phyloP scores from a whole-genome alignment of 106 monocot species.

The Dendrobium nobile region DNA sequence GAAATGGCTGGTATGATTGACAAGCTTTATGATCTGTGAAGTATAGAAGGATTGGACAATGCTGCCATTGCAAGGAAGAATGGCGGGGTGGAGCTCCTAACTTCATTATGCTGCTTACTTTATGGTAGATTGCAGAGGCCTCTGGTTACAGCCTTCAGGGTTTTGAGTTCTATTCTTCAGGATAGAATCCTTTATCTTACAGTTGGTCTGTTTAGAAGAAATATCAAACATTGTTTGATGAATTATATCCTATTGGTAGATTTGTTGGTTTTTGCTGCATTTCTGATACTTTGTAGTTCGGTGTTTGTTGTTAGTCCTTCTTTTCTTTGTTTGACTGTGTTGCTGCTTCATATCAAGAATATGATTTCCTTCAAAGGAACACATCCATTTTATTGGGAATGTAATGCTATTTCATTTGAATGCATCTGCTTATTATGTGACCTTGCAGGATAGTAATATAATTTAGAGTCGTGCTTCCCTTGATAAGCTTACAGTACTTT shows the following conservation, averaged over 20 bases:
- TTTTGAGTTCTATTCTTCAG: conserved; percentile 36
- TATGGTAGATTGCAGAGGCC: conserved; percentile 13
- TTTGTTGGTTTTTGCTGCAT: conserved; percentile 3
- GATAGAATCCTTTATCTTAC: conserved; percentile 24
- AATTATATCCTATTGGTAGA: background rate
- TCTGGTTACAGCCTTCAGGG: conserved; percentile 38
- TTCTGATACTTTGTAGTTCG: background rate
- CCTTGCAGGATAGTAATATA: background rate
- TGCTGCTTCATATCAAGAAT: background rate
- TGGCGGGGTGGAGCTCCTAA: conserved; percentile 69
- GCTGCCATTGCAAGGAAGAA: conserved; percentile 59
- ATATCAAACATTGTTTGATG: background rate
- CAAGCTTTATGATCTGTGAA: conserved; percentile 42
- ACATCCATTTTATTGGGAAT: background rate
- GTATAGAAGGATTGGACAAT: conserved; percentile 38
- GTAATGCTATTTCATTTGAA: background rate
- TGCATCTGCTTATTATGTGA: background rate
- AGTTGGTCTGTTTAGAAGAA: background rate
- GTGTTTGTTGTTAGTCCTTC: background rate
- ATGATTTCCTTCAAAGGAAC: background rate
- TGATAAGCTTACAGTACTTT: background rate
- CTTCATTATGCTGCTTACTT: conserved; percentile 30
- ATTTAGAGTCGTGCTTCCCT: background rate
- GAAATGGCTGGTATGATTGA: conserved; percentile 39
- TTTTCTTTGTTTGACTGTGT: background rate